Evolutionary conservation across 2,329 filamentous ascomycete genomes (phyloP).

Genomic region (Cladosporium sp.): DNA sequence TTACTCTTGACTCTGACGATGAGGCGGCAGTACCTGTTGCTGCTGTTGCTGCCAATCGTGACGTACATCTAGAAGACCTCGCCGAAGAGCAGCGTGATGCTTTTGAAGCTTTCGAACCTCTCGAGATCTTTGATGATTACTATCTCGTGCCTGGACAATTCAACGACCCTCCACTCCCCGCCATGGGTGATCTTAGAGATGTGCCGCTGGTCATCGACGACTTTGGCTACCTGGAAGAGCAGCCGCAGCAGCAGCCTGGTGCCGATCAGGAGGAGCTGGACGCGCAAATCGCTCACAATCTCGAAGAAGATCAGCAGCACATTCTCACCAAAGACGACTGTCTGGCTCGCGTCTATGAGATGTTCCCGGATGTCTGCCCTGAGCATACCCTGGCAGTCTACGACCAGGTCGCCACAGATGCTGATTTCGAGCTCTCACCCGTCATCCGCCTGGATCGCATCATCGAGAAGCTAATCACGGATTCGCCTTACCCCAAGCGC

Average conservation of each 20-base stretch:
- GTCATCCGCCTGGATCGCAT: slow-evolving; percentile 29
- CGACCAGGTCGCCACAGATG: slow-evolving; percentile 18
- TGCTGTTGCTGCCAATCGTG: not conserved
- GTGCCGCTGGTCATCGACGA: slow-evolving; percentile 13
- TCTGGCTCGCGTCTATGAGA: slow-evolving; percentile 31
- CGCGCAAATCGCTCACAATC: not conserved
- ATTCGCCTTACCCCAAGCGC: slow-evolving; percentile 32
- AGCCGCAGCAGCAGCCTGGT: not conserved
- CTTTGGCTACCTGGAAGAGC: slow-evolving; percentile 7
- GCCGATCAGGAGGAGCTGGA: not conserved
- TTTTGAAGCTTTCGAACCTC: slow-evolving; percentile 6
- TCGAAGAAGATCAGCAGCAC: slow-evolving; percentile 9
- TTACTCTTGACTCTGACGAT: slow-evolving; percentile 28
- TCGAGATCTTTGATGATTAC: slow-evolving; percentile 13
- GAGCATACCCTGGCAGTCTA: slow-evolving; percentile 34
- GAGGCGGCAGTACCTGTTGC: slow-evolving; percentile 7
- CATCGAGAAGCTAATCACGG: slow-evolving; percentile 32
- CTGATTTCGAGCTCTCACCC: slow-evolving; percentile 18
- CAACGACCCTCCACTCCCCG: not conserved
- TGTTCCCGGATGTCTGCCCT: slow-evolving; percentile 38
- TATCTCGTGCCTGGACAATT: slow-evolving; percentile 2
- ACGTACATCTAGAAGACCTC: not conserved
- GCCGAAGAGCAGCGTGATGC: not conserved
- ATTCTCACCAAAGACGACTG: slow-evolving; percentile 24
- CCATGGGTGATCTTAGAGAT: not conserved